A percentile compares a stretch with the other conserved stretches of the same genome.
phyloP scores from a whole-genome alignment of 108 stramenopile genomes.

The Aurantiochytrium sp. region DNA sequence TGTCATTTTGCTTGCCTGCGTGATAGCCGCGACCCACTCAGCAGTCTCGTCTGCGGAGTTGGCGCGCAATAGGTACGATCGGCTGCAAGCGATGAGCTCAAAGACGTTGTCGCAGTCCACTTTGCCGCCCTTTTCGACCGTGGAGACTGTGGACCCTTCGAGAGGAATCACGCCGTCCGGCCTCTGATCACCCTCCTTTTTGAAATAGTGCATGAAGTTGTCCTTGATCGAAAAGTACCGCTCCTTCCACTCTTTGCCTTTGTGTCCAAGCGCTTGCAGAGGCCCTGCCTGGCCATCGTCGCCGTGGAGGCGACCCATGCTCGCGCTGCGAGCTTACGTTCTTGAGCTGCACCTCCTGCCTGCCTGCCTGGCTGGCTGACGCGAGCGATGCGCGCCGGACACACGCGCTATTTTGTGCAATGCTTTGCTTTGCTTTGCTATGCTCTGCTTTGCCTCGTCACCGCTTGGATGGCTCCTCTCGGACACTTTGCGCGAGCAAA shows the following conservation, averaged over 20 bases:
- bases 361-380: not conserved
- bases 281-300: not conserved
- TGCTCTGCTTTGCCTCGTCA: not conserved
- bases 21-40: not conserved
- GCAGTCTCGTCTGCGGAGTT: not conserved
- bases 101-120: conserved; percentile 7
- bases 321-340: not conserved
- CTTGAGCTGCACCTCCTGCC: not conserved
- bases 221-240: not conserved
- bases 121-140: not conserved
- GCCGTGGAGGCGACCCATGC: not conserved
- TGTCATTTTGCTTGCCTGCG: not conserved
- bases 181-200: not conserved
- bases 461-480: too few species aligned
- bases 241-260: conserved; percentile 12
- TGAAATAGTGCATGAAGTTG: conserved; percentile 19
- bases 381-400: not conserved
- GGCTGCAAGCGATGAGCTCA: conserved; percentile 6
- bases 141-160: not conserved
- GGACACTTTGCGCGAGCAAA: too few species aligned
- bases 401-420: not conserved
- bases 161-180: conserved; percentile 9
- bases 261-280: not conserved
- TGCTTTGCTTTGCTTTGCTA: not conserved
- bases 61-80: conserved; percentile 9